Base-by-base conservation (phyloP, 768 basidiomycete species). In the Phylloporus sp. region DNA sequence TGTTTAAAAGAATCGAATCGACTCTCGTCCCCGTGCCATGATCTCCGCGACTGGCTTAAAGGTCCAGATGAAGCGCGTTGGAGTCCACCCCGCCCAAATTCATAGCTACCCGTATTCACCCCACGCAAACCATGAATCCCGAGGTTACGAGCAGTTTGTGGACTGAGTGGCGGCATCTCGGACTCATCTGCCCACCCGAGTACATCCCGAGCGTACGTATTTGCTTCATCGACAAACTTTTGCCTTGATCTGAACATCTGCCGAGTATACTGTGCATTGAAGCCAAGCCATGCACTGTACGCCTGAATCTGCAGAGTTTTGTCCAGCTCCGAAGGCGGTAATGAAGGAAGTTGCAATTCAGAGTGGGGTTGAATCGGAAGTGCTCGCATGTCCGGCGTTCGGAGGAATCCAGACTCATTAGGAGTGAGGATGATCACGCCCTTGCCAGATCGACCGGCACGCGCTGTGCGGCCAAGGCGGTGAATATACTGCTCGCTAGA, bases 401-500 rank as follows among this genome's bases (percentile, higher is more conserved):
- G 54, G 7, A 84, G 65, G 71, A 86, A 85, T 42, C 65, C 69
- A 20, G 65, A 50, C 56, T 87, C 85, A 29, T 67, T 70, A 6
- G 73, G 73, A 34, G 78, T 73, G 45, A 86, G 74, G 35, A 86
- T 68, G 39, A 86, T 58, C 47, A 82, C 72, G 3, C 84, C 83
- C 34, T 73, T 75, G 0, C 88, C 86, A 6, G 76, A 71, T 41
- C 80, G 72, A 6, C 87, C 88, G 0, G 88, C 88, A 39, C 88
- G 80, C 11, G 87, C 88, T 16, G 87, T 90, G 42, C 87, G 80
- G 13, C 88, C 88, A 7, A 90, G 82, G 20, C 88, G 80, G 59
- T 89, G 88, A 49, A 90, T 82, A 67, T 90, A 89, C 63, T 88
- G 86, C 59, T 88, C 88, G 23, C 81, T 75, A 49, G 82, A 78